These are phyloP conservation scores for Apiospora rasikravindrae DNA, from an alignment of 2,329 filamentous ascomycete species.

Conservation along the genomic window DNA sequence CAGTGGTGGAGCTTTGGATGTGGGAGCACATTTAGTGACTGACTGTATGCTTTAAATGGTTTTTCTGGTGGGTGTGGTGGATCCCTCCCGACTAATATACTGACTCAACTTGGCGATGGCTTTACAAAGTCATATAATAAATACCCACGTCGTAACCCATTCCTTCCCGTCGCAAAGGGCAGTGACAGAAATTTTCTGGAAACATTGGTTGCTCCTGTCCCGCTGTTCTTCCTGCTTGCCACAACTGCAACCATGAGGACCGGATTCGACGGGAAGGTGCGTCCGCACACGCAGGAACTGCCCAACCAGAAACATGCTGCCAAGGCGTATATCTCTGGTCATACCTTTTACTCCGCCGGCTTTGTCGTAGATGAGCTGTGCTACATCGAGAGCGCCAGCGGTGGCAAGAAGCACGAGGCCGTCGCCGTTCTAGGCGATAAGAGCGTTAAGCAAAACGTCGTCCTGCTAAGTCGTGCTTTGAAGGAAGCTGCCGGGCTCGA, in stretches of 20 bases:
- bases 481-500: constrained; percentile 71
- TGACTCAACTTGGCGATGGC: constrained; percentile 5
- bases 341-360: constrained; percentile 26
- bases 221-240: neutral
- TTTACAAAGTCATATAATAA: neutral
- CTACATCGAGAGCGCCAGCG: constrained; percentile 41
- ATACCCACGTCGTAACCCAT: neutral
- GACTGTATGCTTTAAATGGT: constrained; percentile 1
- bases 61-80: constrained; percentile 4
- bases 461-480: constrained; percentile 76
- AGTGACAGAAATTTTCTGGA: neutral
- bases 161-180: neutral
- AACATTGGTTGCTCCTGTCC: neutral
- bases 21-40: constrained; percentile 7
- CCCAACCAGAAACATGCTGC: constrained; percentile 40
- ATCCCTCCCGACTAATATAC: neutral
- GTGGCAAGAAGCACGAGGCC: constrained; percentile 47
- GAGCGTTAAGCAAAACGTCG: constrained; percentile 67
- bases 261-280: constrained; percentile 33
- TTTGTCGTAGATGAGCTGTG: constrained; percentile 42
- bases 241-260: constrained; percentile 22
- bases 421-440: constrained; percentile 58
- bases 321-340: constrained; percentile 36
- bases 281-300: constrained; percentile 38
- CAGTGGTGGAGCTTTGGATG: neutral